Base-by-base conservation (phyloP, 176 grass and related monocot genomes). In the Oropetium thomaeum region DNA sequence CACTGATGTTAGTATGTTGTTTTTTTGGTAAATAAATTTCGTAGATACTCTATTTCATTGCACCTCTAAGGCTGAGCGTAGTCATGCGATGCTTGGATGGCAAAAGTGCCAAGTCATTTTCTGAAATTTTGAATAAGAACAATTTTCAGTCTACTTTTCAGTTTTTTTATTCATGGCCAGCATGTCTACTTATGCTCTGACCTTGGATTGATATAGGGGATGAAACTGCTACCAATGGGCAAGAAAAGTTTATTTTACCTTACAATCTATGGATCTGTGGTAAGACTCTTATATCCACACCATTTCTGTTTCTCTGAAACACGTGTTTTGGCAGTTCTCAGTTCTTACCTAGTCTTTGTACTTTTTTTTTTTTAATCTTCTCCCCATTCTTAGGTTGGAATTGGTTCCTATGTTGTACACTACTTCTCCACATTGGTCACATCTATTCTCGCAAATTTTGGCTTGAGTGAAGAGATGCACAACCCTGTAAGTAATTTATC, bases 191-290 rank as follows among this genome's bases (percentile, higher is more conserved):
- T 17, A 79, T 76, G 44, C 25, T 65, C 74, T 89, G 53, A 52
- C 43, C 53, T 70, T 67, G 25, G 55, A 35, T 79, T 49, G 2
- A 63, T 80, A 17, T 71, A 98, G 96, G 91, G 96, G 39, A 98
- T 94, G 96, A 98, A 94, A 77, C 78, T 98, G 72, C 69, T 98
- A 79, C 91, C 91, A 4, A 89, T 91, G 84, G 96, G 91, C 47
- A 98, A 81, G 74, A 98, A 94, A 81, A 92, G 86, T 83, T 70
- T 94, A 62, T 54, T 98, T 53, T 98, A 94, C 68, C 74, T 94
- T 69, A 82, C 91, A 51, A 90, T 98, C 67, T 98, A 94, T 89
- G 91, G 96, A 80, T 98, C 96, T 69, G 91, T 92, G 75, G 95
- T 94, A 88, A 71, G 74, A 65, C 76, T 67, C 43, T 29, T 62